phyloP scores from a whole-genome alignment of 306 rosid genomes.

The Phaseolus lunatus region DNA sequence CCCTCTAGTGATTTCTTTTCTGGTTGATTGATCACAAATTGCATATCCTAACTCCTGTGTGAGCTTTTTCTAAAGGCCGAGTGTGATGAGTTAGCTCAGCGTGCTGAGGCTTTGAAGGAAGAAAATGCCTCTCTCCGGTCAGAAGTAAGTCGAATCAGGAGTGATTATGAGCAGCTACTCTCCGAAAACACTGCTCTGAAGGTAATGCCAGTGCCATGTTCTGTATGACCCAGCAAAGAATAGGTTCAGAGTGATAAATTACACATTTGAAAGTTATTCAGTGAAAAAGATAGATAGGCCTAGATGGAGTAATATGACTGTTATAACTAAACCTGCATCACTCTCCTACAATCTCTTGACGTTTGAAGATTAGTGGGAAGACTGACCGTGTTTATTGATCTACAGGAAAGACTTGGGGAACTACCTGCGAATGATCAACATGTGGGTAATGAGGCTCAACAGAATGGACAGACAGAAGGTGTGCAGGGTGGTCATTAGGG shows the following conservation, averaged over 20 bases:
- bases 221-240: neutral
- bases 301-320: conserved; percentile 1
- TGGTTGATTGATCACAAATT: conserved; percentile 35
- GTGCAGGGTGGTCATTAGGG: conserved; percentile 61
- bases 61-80: conserved; percentile 70
- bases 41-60: conserved; percentile 24
- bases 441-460: conserved; percentile 58
- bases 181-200: conserved; percentile 87
- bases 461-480: conserved; percentile 58
- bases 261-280: neutral
- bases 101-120: conserved; percentile 86
- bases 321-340: neutral
- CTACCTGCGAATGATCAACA: conserved; percentile 66
- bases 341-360: neutral
- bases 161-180: conserved; percentile 86
- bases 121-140: conserved; percentile 85
- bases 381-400: conserved; percentile 27
- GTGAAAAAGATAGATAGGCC: conserved; percentile 15
- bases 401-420: conserved; percentile 90
- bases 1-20: conserved; percentile 20
- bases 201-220: conserved; percentile 55
- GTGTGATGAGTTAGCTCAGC: conserved; percentile 94
- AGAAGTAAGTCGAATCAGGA: conserved; percentile 82
- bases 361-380: conserved; percentile 21
- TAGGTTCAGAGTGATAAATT: neutral